Conservation (phyloP, 345 rosid genomes). For the Cochlearia excelsa region DNA sequence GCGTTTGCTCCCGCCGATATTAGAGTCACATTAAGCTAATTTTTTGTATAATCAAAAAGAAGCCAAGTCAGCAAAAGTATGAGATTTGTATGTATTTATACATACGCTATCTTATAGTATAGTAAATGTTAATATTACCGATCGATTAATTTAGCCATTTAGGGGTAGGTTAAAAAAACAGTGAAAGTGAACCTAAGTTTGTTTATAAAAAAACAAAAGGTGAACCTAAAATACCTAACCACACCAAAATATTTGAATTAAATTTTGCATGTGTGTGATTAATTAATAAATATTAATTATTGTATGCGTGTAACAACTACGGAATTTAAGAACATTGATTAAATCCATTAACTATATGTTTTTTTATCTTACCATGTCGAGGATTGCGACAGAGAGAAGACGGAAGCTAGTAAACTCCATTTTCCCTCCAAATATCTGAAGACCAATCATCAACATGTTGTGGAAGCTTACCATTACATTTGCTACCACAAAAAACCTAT, state of each 20-base stretch:
- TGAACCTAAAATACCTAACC: too few relatives aligned
- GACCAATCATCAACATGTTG: slow-evolving; percentile 64
- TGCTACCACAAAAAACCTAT: slow-evolving; percentile 78
- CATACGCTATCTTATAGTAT: neutral
- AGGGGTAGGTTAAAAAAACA: too few relatives aligned
- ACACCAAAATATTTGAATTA: too few relatives aligned
- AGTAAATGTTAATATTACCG: too few relatives aligned
- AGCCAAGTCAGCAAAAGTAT: slow-evolving; percentile 17
- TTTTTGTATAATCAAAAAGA: slow-evolving; percentile 1
- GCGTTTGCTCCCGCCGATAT: slow-evolving; percentile 66
- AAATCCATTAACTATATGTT: neutral
- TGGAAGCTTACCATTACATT: slow-evolving; percentile 73
- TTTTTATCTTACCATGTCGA: slow-evolving; percentile 69
- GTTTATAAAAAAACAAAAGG: too few relatives aligned
- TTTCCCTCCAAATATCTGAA: slow-evolving; percentile 42
- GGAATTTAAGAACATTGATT: too few relatives aligned
- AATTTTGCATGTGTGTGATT: too few relatives aligned
- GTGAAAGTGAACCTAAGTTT: too few relatives aligned
- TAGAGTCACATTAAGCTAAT: slow-evolving; percentile 58
- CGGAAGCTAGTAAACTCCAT: slow-evolving; percentile 52
- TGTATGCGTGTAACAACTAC: too few relatives aligned
- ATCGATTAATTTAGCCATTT: too few relatives aligned
- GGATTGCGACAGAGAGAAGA: slow-evolving; percentile 54
- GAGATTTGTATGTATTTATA: neutral
- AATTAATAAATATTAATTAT: too few relatives aligned